These are phyloP conservation scores for Paramecium sexaurelia DNA, from an alignment of 73 alveolate species.

Conservation along the genomic window DNA sequence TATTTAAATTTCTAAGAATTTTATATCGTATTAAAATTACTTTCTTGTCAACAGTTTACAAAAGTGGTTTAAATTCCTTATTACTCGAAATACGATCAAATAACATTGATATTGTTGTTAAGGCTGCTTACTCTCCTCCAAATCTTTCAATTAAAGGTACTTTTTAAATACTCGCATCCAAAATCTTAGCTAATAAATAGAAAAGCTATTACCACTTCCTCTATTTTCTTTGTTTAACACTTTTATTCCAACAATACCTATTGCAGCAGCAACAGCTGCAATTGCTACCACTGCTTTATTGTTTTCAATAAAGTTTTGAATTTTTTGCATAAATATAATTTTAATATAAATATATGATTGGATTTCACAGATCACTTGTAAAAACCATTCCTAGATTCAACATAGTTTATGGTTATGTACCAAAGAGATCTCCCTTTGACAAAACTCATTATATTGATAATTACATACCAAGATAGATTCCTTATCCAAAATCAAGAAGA, in stretches of 20 bases:
- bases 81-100: not conserved
- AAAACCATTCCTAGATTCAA: not conserved
- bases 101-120: not conserved
- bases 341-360: constrained; percentile 10
- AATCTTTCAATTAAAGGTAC: not conserved
- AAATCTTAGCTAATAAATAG: not conserved
- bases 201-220: not conserved
- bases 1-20: not conserved
- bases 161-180: constrained; percentile 14
- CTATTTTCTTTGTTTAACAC: not conserved
- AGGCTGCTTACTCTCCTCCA: not conserved
- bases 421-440: constrained; percentile 36
- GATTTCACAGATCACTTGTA: not conserved
- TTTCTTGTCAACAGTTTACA: not conserved
- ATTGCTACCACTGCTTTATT: not conserved
- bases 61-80: not conserved
- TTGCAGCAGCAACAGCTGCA: constrained; percentile 4
- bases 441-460: constrained; percentile 47
- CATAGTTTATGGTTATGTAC: constrained; percentile 39
- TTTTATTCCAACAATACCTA: not conserved
- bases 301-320: not conserved
- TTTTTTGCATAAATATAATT: constrained; percentile 9
- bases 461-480: constrained; percentile 18
- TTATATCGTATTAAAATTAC: not conserved
- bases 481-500: constrained; percentile 38